Evolutionary conservation across 2,329 filamentous ascomycete species (phyloP).

Genomic region (Zymoseptoria pseudotritici): DNA sequence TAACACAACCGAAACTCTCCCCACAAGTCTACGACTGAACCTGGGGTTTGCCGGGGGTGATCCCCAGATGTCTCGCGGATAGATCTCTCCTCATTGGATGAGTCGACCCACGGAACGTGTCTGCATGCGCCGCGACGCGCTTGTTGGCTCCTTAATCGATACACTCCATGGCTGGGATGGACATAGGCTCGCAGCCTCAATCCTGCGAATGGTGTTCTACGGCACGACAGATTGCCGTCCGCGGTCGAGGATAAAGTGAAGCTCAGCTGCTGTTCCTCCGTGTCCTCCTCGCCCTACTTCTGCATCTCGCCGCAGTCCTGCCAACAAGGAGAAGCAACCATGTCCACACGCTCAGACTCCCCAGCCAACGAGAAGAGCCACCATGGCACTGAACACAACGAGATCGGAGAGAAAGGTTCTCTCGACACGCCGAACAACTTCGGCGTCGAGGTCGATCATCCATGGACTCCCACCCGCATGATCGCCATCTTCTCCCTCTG

Average conservation of each 20-base stretch:
- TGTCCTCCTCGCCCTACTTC: background rate
- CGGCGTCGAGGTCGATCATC: conserved; percentile 9
- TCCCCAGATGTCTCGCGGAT: background rate
- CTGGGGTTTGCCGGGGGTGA: background rate
- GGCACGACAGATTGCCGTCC: background rate
- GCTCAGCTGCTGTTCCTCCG: background rate
- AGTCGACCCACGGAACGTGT: background rate
- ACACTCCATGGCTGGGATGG: background rate
- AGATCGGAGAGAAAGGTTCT: background rate
- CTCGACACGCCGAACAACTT: background rate
- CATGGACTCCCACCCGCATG: conserved; percentile 17
- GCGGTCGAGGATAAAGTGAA: background rate
- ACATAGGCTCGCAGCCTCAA: background rate
- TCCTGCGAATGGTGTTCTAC: background rate
- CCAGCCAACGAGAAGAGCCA: conserved; percentile 14
- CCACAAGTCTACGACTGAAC: background rate
- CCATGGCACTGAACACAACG: conserved; percentile 7
- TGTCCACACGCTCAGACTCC: background rate
- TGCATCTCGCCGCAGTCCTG: background rate
- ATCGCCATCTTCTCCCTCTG: conserved; percentile 17
- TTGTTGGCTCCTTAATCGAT: background rate
- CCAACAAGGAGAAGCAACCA: background rate
- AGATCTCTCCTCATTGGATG: background rate
- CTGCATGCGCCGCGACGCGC: background rate
- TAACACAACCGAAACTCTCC: background rate